phyloP scores from a whole-genome alignment of 1,284 basidiomycete species.

The Tremellales sp. region DNA sequence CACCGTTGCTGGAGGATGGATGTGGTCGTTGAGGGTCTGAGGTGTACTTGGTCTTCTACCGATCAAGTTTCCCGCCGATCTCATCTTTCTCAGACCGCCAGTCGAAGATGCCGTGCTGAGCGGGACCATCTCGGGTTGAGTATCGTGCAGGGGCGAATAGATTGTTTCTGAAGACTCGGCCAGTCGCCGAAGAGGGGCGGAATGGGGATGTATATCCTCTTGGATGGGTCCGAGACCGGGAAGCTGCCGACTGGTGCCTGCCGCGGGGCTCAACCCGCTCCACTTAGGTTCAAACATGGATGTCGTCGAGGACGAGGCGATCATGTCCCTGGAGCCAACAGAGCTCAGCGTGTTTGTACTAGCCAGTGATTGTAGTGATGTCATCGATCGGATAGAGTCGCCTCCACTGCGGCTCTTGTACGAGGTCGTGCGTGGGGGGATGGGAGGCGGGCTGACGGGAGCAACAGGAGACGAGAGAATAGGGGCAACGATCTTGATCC shows the following conservation, averaged over 20 bases:
- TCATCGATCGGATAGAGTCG: conserved; percentile 14
- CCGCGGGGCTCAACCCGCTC: conserved; percentile 15
- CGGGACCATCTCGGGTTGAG: conserved; percentile 5
- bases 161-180: too few relatives aligned
- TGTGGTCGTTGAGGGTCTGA: neutral
- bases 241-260: conserved; percentile 20
- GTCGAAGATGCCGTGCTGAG: neutral
- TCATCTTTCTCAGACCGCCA: conserved; percentile 55
- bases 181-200: conserved; percentile 15
- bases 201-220: conserved; percentile 28
- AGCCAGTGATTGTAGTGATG: conserved; percentile 21
- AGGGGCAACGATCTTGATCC: conserved; percentile 82
- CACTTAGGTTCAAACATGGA: neutral
- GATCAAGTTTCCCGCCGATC: conserved; percentile 73
- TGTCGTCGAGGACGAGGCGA: conserved; percentile 3
- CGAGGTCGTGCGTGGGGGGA: conserved; percentile 7
- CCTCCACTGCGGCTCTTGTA: conserved; percentile 5
- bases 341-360: conserved; percentile 18
- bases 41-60: conserved; percentile 7
- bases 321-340: conserved; percentile 6
- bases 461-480: conserved; percentile 33
- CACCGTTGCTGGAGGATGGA: conserved; percentile 25
- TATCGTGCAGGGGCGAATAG: too few relatives aligned
- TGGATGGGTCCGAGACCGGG: conserved; percentile 18
- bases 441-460: conserved; percentile 1